Evolutionary conservation across 1,284 basidiomycete species (phyloP), one percentile per base, ranked within the genome.

Genomic region (Ganoderma sinense): DNA sequence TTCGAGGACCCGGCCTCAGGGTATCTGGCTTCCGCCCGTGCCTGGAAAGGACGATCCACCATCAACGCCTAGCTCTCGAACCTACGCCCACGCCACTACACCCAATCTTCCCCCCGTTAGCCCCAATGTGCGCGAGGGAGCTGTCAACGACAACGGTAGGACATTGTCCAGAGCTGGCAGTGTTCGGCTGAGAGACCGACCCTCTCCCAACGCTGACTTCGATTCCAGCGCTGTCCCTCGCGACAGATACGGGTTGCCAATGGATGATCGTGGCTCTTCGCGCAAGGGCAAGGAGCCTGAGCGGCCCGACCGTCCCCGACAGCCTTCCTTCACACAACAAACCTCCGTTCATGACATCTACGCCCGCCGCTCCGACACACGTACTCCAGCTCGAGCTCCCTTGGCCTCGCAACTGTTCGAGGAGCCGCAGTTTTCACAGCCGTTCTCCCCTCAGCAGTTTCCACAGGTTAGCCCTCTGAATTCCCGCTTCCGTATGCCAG

Each of bases 1-100:
- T 29, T 75, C 76, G 6, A 74, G 72, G 45, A 68, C 68, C 13
- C 63, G 74, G 31, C 71, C 75, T 14, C 74, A 64, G 26, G 72
- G 75, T 33, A 55, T 71, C 53, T 78, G 76, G 76, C 68, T 68
- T 4, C 73, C 74, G 6, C 55, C 64, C 26, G 60, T 48, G 1
- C 58, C 71, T 13, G 65, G 74, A 7, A 68, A 65, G 41, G 69
- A 76, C 10, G 69, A 70, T 33, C 26, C 33, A 18, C 64, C 71
- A 14, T 51, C 69, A 2, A 71, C 71, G 11, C 45, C 69, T 4
- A 71, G 69, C 1, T 80, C 78, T 33, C 75, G 76, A 4, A 72
- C 76, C 5, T 72, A 74, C 56, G 73, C 71, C 20, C 75, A 75
- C 62, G 76, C 78, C 20, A 65, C 72, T 18, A 68, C 77, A n/a